Evolutionary conservation across 176 grass and related monocot genomes (phyloP).

Genomic region (Otatea glauca): DNA sequence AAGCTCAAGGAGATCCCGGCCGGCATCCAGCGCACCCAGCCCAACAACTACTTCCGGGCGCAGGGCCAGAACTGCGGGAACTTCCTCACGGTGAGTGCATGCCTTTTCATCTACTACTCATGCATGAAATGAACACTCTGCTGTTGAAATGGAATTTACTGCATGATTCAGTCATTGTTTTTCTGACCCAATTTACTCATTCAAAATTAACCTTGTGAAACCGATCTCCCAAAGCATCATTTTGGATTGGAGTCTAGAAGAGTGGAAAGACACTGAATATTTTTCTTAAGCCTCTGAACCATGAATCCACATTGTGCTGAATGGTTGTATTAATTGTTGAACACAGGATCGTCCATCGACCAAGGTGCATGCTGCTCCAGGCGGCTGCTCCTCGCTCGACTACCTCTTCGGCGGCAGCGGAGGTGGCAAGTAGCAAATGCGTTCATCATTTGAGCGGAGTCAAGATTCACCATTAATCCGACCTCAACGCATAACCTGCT

Average conservation of each 20-base stretch:
- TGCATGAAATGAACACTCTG: no score
- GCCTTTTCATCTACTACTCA: background rate
- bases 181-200: no score
- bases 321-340: background rate
- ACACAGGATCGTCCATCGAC: conserved; percentile 66
- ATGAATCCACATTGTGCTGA: background rate
- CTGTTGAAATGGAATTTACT: no score
- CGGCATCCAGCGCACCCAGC: conserved; percentile 49
- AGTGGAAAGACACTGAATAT: background rate
- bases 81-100: conserved; percentile 60
- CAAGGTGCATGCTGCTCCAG: conserved; percentile 73
- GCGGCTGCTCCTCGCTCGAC: conserved; percentile 60
- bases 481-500: background rate
- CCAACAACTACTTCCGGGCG: conserved; percentile 73
- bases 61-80: conserved; percentile 75
- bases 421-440: background rate
- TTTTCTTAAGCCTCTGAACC: background rate
- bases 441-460: background rate
- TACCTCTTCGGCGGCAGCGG: conserved; percentile 63
- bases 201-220: no score
- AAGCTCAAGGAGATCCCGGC: conserved; percentile 52
- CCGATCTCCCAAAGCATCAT: background rate
- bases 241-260: background rate
- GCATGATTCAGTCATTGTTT: no score
- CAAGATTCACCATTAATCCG: background rate